Evolutionary conservation across 1,284 basidiomycete genomes (phyloP).

Genomic region (Irpex lacteus): DNA sequence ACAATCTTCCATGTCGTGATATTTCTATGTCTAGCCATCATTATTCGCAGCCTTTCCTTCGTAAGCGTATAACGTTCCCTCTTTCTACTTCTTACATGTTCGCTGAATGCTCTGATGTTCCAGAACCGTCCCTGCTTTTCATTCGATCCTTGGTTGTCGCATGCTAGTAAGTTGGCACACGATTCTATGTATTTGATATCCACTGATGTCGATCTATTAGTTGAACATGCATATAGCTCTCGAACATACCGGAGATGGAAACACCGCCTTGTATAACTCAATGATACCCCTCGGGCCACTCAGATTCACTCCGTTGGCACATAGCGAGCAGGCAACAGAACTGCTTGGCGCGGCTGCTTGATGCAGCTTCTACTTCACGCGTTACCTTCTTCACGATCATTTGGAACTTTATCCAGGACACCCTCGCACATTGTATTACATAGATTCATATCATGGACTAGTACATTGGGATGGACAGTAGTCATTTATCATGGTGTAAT

Average conservation of each 20-base stretch:
- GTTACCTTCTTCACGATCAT: neutral
- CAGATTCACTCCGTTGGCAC: neutral
- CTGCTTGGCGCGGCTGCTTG: neutral
- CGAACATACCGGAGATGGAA: neutral
- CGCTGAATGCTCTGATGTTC: neutral
- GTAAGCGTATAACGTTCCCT: neutral
- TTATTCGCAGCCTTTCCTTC: neutral
- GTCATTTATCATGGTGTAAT: neutral
- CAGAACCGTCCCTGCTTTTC: neutral
- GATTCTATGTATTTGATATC: neutral
- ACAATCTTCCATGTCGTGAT: neutral
- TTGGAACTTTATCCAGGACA: too few relatives aligned
- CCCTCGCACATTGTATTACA: neutral
- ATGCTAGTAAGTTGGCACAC: conserved; percentile 1
- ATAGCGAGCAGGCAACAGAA: neutral
- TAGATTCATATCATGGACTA: neutral
- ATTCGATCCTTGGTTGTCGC: conserved; percentile 6
- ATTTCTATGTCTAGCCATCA: neutral
- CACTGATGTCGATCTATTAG: neutral
- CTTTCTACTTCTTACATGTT: neutral
- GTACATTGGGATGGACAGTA: neutral
- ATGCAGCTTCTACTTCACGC: neutral
- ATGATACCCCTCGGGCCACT: neutral
- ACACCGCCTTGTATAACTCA: neutral
- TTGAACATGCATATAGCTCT: neutral